A percentile compares a stretch with the other conserved stretches of the same genome.
Conservation (phyloP, 805 yeast genomes). For the Sungouiozyma intestinalis region DNA sequence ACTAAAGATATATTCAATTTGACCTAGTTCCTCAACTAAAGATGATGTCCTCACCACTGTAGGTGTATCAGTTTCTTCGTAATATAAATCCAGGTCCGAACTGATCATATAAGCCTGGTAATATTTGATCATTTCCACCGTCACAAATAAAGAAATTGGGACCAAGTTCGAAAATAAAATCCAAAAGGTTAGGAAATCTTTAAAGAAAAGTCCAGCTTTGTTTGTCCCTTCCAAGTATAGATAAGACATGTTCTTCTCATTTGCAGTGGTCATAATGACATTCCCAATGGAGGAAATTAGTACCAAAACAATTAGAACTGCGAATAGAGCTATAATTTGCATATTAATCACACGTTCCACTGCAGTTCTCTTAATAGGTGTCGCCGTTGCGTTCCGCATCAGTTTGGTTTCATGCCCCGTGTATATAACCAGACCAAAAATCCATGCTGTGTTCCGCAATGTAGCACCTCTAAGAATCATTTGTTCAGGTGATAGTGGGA, state of each 20-base stretch:
- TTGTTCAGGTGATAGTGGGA: constrained; percentile 84
- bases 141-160: constrained; percentile 94
- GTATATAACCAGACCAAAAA: constrained; percentile 84
- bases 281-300: constrained; percentile 82
- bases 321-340: constrained; percentile 82
- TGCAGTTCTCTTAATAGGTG: constrained; percentile 95
- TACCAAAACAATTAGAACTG: constrained; percentile 63
- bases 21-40: constrained; percentile 94
- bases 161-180: constrained; percentile 90
- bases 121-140: constrained; percentile 90
- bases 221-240: constrained; percentile 59
- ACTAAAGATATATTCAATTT: constrained; percentile 89
- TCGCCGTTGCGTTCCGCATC: constrained; percentile 97
- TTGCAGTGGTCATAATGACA: constrained; percentile 54
- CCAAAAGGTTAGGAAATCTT: constrained; percentile 89
- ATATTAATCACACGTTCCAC: constrained; percentile 91
- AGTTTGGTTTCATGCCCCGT: constrained; percentile 98
- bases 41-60: constrained; percentile 92
- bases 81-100: constrained; percentile 88
- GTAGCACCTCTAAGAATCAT: constrained; percentile 91
- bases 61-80: constrained; percentile 82
- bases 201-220: constrained; percentile 63
- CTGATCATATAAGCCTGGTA: constrained; percentile 92
- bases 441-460: constrained; percentile 88
- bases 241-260: constrained; percentile 44